Percentiles rank a stretch among this genome's conserved stretches.
phyloP scores from a whole-genome alignment of 1,284 basidiomycete genomes.

The Coniophora puteana region DNA sequence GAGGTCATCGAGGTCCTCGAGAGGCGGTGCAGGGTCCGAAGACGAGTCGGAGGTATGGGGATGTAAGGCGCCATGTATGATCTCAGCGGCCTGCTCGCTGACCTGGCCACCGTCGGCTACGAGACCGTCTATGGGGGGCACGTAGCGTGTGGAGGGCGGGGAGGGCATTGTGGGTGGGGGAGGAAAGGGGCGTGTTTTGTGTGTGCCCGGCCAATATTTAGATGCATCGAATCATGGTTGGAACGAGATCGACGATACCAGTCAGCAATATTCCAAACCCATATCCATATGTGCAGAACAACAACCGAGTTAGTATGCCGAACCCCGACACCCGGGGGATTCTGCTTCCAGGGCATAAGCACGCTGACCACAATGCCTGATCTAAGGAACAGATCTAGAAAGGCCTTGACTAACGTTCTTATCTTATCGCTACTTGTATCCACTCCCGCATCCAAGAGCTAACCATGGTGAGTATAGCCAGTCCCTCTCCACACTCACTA shows the following conservation, averaged over 20 bases:
- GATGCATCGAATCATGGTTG: no score
- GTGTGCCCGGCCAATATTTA: no score
- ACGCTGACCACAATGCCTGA: no score
- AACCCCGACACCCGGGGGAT: no score
- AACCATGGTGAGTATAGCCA: no score
- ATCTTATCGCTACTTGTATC: no score
- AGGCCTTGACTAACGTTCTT: no score
- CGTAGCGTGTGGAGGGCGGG: conserved; percentile 1
- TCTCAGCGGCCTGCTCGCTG: conserved; percentile 41
- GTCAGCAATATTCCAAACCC: no score
- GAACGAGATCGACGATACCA: no score
- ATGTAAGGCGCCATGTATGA: conserved; percentile 45
- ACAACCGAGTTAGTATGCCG: no score
- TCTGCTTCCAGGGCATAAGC: neutral
- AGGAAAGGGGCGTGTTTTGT: neutral
- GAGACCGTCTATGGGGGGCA: conserved; percentile 35
- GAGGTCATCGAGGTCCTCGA: conserved; percentile 20
- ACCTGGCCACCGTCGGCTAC: conserved; percentile 38
- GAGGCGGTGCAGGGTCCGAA: conserved; percentile 9
- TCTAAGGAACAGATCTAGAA: no score
- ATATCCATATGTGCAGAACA: no score
- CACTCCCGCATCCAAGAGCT: conserved; percentile 21
- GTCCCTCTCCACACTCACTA: conserved; percentile 2
- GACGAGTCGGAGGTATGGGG: conserved; percentile 34
- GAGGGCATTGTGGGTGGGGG: neutral